Base-by-base conservation (phyloP, 1,139 yeast species). In the Ashbya aceris region DNA sequence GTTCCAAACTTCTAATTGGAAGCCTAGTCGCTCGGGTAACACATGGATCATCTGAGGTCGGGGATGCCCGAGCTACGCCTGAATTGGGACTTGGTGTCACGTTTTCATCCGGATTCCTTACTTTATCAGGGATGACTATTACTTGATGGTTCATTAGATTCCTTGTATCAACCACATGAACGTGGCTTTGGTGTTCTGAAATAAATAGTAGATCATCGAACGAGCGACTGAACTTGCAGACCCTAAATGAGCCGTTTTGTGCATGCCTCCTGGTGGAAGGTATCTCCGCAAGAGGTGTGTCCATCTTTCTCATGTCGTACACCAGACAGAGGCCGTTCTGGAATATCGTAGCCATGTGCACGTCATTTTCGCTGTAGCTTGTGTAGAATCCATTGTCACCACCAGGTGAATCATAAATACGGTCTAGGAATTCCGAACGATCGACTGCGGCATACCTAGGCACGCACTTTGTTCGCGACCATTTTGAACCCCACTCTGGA, bases 341-440 rank as follows among this genome's bases (percentile, higher is more conserved):
- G 59, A 85, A 86, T 20, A 89, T 79, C 0, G 85, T 77, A 2
- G 94, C 80, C 61, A 87, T 83, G 51, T 79, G 71, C 45, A 73
- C 54, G 13, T 91, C 94, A 40, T 82, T 77, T 13, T 81, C 73
- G 49, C 82, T 79, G 63, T 79, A 86, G n/a, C 83, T 75, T 1
- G 85, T 76, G 2, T 94, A 86, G 57, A 87, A 85, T 4, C 96
- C 96, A 42, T 82, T 75, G 50, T 83, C 94, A 43, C 83, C 80
- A 8, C 68, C 63, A 20, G 55, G 49, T 0, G 89, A 79, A 37
- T 70, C 69, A 32, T 83, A 62, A 2, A 69, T 52, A 32, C 64
- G 60, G 33, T 61, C 65, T 42, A 56, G 40, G 20, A 44, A 47
- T 8, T 52, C 50, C 1, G 61, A 47, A n/a, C 45, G 45, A 43